These are phyloP conservation scores for Boletus edulis DNA, from an alignment of 768 basidiomycete genomes.

Conservation along the genomic window DNA sequence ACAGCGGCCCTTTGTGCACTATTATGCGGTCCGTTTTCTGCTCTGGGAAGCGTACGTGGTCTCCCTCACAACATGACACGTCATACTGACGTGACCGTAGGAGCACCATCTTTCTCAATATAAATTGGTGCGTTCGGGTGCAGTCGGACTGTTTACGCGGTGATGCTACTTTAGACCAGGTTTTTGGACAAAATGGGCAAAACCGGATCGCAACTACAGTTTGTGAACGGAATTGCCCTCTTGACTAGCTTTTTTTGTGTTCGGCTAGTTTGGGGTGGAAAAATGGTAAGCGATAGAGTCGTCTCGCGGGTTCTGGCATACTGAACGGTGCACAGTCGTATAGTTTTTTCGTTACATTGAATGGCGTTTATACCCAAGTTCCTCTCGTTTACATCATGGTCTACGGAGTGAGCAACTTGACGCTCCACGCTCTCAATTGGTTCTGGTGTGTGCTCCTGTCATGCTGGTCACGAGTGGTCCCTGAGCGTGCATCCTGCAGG, in stretches of 20 bases:
- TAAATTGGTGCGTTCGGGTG: constrained; percentile 63
- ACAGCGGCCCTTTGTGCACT: constrained; percentile 74
- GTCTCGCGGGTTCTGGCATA: not conserved
- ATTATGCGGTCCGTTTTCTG: constrained; percentile 74
- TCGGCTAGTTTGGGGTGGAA: constrained; percentile 69
- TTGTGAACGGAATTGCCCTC: constrained; percentile 70
- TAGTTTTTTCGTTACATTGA: constrained; percentile 61
- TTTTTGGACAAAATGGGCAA: constrained; percentile 74
- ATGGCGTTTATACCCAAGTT: constrained; percentile 51
- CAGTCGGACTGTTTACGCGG: not conserved
- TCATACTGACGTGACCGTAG: constrained; percentile 30
- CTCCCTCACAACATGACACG: not conserved
- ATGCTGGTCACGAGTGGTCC: not conserved
- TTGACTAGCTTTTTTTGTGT: constrained; percentile 66
- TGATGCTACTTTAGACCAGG: constrained; percentile 36
- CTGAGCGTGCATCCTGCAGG: constrained; percentile 33
- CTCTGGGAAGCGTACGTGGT: constrained; percentile 73
- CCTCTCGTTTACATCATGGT: constrained; percentile 48
- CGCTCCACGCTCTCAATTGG: constrained; percentile 74
- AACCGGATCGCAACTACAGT: constrained; percentile 65
- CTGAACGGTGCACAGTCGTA: constrained; percentile 47
- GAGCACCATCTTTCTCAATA: constrained; percentile 85
- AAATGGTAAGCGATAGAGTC: constrained; percentile 26
- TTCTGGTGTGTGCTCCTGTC: constrained; percentile 56
- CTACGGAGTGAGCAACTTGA: constrained; percentile 57